Percentiles rank a stretch among this genome's conserved stretches.
These are phyloP conservation scores for Aristolochia contorta DNA, from an alignment of 164 flowering plant species.

Conservation along the genomic window DNA sequence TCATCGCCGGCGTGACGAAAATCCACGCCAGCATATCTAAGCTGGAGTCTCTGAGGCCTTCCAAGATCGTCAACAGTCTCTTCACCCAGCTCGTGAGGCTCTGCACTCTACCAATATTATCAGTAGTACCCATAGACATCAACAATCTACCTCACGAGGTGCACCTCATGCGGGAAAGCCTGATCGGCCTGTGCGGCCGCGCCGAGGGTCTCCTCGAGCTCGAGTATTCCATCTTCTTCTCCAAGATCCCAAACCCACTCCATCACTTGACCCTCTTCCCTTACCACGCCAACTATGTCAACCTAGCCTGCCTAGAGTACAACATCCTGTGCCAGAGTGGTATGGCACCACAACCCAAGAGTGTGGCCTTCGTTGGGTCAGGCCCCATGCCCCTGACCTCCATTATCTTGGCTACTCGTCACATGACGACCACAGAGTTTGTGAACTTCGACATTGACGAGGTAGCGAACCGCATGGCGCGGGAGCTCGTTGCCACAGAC, in stretches of 20 bases:
- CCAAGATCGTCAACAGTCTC: constrained; percentile 35
- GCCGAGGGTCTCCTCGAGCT: constrained; percentile 48
- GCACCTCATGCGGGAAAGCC: constrained; percentile 29
- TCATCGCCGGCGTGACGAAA: constrained; percentile 22
- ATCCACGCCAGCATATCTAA: constrained; percentile 30
- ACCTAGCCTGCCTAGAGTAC: constrained; percentile 32
- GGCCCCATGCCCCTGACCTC: constrained; percentile 61
- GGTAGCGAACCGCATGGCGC: constrained; percentile 20
- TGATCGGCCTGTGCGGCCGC: constrained; percentile 30
- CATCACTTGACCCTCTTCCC: constrained; percentile 40
- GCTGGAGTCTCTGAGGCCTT: constrained; percentile 38
- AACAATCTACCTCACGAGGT: constrained; percentile 12
- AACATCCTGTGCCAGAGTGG: constrained; percentile 24
- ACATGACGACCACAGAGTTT: constrained; percentile 32
- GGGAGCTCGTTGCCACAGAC: constrained; percentile 21
- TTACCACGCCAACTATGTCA: constrained; percentile 43
- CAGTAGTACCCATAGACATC: constrained; percentile 30
- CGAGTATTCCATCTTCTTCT: constrained; percentile 29
- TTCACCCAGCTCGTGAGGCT: constrained; percentile 34
- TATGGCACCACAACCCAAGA: constrained; percentile 24
- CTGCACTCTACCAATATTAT: constrained; percentile 37
- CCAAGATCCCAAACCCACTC: constrained; percentile 22
- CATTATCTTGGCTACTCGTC: constrained; percentile 39
- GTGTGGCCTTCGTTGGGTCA: constrained; percentile 59
- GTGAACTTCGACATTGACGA: constrained; percentile 34